phyloP scores from a whole-genome alignment of 495 filamentous ascomycete species.

The Hypoxylon cercidicola region DNA sequence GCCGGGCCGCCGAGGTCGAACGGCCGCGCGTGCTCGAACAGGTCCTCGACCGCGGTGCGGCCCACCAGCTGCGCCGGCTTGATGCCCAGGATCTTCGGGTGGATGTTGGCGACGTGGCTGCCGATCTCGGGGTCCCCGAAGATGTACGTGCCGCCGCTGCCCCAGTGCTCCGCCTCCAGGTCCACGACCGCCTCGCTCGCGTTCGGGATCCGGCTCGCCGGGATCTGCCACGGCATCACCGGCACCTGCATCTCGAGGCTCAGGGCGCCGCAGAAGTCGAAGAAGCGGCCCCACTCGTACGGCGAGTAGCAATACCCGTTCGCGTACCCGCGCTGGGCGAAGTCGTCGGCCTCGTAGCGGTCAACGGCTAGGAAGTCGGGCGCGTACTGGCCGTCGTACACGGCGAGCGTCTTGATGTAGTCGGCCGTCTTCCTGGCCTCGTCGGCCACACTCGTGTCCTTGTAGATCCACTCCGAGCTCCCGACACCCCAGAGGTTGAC shows the following conservation, averaged over 20 bases:
- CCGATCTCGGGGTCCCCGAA: conserved; percentile 4
- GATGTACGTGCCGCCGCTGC: conserved; percentile 15
- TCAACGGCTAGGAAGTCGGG: conserved; percentile 27
- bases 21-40: conserved; percentile 3
- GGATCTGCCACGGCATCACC: conserved; percentile 18
- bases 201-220: conserved; percentile 15
- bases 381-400: conserved; percentile 10
- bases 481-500: conserved; percentile 26
- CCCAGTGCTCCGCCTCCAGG: conserved; percentile 11
- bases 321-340: conserved; percentile 39
- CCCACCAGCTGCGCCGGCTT: not conserved
- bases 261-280: conserved; percentile 16
- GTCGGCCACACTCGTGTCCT: not conserved
- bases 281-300: conserved; percentile 20
- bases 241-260: conserved; percentile 17
- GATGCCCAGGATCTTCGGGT: conserved; percentile 6
- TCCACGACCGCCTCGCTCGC: not conserved
- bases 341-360: conserved; percentile 34
- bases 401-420: conserved; percentile 14
- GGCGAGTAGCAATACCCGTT: conserved; percentile 36
- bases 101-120: conserved; percentile 11
- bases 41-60: not conserved
- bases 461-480: conserved; percentile 13
- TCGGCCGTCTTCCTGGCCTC: conserved; percentile 18
- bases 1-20: conserved; percentile 8